Conservation (phyloP, 805 yeast species). For the Isabelozyma pseudorhagii region DNA sequence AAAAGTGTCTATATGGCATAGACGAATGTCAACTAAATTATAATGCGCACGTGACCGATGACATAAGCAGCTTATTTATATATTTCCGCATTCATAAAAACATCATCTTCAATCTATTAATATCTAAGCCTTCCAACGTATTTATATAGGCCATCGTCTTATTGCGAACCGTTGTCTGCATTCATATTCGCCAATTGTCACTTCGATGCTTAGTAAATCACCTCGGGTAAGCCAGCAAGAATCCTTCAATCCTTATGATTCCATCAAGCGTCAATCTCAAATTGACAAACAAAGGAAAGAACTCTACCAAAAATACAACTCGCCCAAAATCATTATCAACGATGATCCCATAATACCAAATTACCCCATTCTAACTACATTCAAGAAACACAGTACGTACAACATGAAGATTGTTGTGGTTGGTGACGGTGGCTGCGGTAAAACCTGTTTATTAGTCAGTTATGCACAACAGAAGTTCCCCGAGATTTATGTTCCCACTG, state of each 20-base stretch:
- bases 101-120: neutral
- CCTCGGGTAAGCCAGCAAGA: conserved; percentile 3
- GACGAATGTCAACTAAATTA: too few species aligned
- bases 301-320: conserved; percentile 15
- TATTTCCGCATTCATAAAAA: neutral
- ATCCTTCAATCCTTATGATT: conserved; percentile 24
- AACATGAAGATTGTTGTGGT: conserved; percentile 69
- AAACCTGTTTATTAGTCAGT: conserved; percentile 69
- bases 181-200: conserved; percentile 6
- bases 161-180: neutral
- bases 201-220: conserved; percentile 4
- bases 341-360: conserved; percentile 37
- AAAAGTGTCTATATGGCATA: too few species aligned
- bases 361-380: conserved; percentile 25
- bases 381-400: conserved; percentile 16
- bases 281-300: conserved; percentile 19
- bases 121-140: neutral
- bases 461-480: conserved; percentile 74
- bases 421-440: conserved; percentile 92
- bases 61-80: neutral
- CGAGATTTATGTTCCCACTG: conserved; percentile 72
- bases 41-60: neutral
- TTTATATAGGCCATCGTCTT: neutral
- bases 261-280: conserved; percentile 16
- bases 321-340: conserved; percentile 27